A percentile compares a stretch with the other conserved stretches of the same genome.
Conservation (phyloP, 1,284 basidiomycete species). For the Pterulicium gracile region DNA sequence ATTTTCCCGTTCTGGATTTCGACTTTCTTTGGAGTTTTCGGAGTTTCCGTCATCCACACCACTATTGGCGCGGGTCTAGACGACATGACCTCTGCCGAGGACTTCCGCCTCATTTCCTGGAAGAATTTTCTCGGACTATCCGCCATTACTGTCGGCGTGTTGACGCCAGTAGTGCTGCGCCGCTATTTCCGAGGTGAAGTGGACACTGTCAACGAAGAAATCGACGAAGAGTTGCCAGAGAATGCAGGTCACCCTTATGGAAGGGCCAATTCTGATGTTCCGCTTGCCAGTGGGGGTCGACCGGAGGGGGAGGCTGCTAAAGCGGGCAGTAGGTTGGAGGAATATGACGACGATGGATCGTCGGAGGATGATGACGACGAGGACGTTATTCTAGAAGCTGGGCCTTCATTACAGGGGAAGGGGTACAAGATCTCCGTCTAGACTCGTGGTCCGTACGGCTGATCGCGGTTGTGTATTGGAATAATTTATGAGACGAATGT, state of each 20-base stretch:
- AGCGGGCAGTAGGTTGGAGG: constrained; percentile 14
- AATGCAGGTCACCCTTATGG: constrained; percentile 14
- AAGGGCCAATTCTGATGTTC: too few relatives aligned
- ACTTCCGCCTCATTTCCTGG: constrained; percentile 88
- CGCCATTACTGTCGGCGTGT: constrained; percentile 80
- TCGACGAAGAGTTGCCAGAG: constrained; percentile 22
- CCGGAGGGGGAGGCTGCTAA: not conserved
- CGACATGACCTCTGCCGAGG: constrained; percentile 86
- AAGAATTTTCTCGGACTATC: constrained; percentile 76
- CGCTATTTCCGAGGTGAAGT: constrained; percentile 58
- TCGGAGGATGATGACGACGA: constrained; percentile 41
- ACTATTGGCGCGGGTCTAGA: constrained; percentile 92
- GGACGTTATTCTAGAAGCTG: constrained; percentile 59
- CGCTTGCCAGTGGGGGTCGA: not conserved
- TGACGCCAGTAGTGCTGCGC: constrained; percentile 84
- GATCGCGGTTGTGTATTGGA: too few relatives aligned
- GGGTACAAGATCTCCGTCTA: too few relatives aligned
- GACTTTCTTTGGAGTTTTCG: constrained; percentile 86
- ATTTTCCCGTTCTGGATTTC: constrained; percentile 83
- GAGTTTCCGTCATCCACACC: constrained; percentile 89
- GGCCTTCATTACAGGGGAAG: constrained; percentile 50
- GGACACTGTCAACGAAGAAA: constrained; percentile 34
- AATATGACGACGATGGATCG: constrained; percentile 23
- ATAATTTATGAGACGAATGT: too few relatives aligned
- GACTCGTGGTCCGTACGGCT: too few relatives aligned